These are phyloP conservation scores for Colletotrichum noveboracense DNA, from an alignment of 2,329 filamentous ascomycete genomes.

Conservation along the genomic window DNA sequence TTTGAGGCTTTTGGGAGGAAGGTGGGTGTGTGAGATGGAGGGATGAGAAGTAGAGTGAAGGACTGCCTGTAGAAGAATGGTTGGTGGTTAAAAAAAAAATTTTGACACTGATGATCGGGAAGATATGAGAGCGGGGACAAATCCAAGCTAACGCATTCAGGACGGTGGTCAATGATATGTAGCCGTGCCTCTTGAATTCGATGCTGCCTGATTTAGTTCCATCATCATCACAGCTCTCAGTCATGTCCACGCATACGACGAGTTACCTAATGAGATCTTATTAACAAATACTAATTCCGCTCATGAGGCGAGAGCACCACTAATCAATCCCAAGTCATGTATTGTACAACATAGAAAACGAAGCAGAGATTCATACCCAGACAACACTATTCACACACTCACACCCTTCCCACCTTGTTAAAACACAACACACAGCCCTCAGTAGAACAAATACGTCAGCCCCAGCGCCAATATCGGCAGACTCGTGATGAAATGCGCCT, in stretches of 20 bases:
- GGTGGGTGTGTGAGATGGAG: not conserved
- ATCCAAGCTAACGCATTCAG: not conserved
- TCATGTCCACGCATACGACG: not conserved
- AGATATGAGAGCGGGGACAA: not conserved
- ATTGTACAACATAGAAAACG: not conserved
- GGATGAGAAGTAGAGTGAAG: not conserved
- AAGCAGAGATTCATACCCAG: not conserved
- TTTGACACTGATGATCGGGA: not conserved
- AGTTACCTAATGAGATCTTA: not conserved
- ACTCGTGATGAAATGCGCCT: not conserved
- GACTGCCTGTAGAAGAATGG: not conserved
- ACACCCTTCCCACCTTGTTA: not conserved
- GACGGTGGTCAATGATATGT: not conserved
- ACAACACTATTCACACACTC: not conserved
- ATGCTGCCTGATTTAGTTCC: not conserved
- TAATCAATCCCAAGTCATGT: not conserved
- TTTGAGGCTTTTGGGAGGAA: not conserved
- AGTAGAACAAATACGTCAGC: not conserved
- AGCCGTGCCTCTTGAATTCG: not conserved
- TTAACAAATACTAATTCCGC: not conserved
- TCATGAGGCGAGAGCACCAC: not conserved
- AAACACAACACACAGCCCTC: not conserved
- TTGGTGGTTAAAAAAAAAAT: not conserved
- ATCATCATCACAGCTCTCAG: not conserved
- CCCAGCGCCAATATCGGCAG: slow-evolving; percentile 12